phyloP scores from a whole-genome alignment of 1,284 basidiomycete species.

The Puccinia polysora region DNA sequence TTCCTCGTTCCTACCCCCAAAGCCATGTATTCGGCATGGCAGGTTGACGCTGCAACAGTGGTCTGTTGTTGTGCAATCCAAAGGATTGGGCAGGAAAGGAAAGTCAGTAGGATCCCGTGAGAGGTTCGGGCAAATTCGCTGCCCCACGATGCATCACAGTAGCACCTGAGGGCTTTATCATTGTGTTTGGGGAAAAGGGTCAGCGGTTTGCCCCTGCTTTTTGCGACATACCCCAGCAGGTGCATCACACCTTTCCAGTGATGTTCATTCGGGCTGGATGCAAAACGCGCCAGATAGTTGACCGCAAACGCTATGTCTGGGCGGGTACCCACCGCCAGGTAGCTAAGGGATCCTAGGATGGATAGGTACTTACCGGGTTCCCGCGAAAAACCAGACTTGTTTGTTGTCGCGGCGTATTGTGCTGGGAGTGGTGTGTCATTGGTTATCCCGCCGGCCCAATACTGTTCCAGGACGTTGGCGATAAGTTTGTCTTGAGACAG shows the following conservation, averaged over 20 bases:
- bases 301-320: too few species aligned
- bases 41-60: conserved; percentile 3
- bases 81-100: not conserved
- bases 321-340: not conserved
- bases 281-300: not conserved
- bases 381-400: too few species aligned
- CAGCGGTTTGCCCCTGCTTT: not conserved
- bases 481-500: too few species aligned
- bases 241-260: conserved; percentile 17
- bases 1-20: not conserved
- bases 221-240: not conserved
- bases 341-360: not conserved
- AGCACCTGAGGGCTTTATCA: not conserved
- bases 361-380: not conserved
- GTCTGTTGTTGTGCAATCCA: not conserved
- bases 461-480: too few species aligned
- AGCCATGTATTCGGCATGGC: conserved; percentile 33
- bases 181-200: not conserved
- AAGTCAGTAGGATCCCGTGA: not conserved
- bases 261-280: not conserved
- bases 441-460: too few species aligned
- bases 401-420: too few species aligned
- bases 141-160: conserved; percentile 17
- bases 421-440: too few species aligned
- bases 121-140: not conserved